A percentile compares a stretch with the other conserved stretches of the same genome.
Conservation (phyloP, 139 green algal species). For the Medakamo hakoo region DNA sequence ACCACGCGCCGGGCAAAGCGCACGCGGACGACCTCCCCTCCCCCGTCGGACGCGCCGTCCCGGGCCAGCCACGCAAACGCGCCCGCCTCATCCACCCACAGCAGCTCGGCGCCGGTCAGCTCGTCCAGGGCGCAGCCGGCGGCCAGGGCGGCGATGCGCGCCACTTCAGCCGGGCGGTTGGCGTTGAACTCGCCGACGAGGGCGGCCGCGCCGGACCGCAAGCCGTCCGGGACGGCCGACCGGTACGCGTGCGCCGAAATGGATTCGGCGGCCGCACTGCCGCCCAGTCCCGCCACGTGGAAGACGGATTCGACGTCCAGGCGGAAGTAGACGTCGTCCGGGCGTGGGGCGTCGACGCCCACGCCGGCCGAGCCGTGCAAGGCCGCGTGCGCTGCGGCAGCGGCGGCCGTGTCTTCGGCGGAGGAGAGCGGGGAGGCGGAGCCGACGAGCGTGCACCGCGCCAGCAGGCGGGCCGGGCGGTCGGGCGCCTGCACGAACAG, state of each 20-base stretch:
- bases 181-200: slow-evolving; percentile 43
- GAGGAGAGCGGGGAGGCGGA: slow-evolving; percentile 18
- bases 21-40: slow-evolving; percentile 38
- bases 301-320: slow-evolving; percentile 35
- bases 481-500: slow-evolving; percentile 65
- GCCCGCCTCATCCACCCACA: slow-evolving; percentile 75
- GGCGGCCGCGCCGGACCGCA: slow-evolving; percentile 30
- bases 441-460: slow-evolving; percentile 55
- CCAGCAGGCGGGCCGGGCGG: slow-evolving; percentile 50
- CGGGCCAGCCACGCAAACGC: slow-evolving; percentile 41
- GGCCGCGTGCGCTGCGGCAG: slow-evolving; percentile 17
- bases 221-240: slow-evolving; percentile 33
- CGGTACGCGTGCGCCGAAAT: slow-evolving; percentile 17
- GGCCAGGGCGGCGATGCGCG: slow-evolving; percentile 31
- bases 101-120: slow-evolving; percentile 58
- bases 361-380: slow-evolving; percentile 15
- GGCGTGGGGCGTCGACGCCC: slow-evolving; percentile 19
- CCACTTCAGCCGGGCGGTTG: slow-evolving; percentile 61
- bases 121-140: slow-evolving; percentile 21
- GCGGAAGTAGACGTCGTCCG: slow-evolving; percentile 10
- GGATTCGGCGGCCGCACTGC: slow-evolving; percentile 10
- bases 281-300: slow-evolving; percentile 24
- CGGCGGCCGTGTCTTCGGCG: slow-evolving; percentile 13
- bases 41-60: slow-evolving; percentile 4
- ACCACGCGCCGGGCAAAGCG: slow-evolving; percentile 54